phyloP scores from a whole-genome alignment of 495 filamentous ascomycete genomes.

The Filosporella fistucella region DNA sequence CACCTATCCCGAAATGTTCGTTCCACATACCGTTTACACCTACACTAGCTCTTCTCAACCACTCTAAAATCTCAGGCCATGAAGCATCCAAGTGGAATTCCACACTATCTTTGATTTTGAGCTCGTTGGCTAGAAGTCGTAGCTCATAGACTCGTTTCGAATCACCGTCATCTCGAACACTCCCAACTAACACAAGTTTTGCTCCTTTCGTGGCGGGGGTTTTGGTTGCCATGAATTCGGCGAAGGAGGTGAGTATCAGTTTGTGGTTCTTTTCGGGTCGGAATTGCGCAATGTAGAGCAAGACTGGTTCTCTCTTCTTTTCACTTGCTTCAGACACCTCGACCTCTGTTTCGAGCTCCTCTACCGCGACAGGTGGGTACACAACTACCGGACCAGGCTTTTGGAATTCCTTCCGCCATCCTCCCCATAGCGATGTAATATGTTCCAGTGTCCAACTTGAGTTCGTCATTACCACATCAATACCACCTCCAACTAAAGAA shows the following conservation, averaged over 20 bases:
- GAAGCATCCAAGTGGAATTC: conserved; percentile 84
- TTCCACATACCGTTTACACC: conserved; percentile 99
- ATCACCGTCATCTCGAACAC: conserved; percentile 78
- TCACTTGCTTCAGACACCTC: conserved; percentile 64
- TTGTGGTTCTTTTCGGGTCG: conserved; percentile 94
- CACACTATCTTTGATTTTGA: conserved; percentile 75
- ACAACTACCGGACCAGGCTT: conserved; percentile 52
- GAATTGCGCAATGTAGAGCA: conserved; percentile 96
- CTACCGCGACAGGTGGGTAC: conserved; percentile 88
- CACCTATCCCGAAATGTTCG: conserved; percentile 97
- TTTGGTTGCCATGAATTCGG: conserved; percentile 52
- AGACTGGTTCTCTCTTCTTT: conserved; percentile 53
- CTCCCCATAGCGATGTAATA: conserved; percentile 76
- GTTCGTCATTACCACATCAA: conserved; percentile 96
- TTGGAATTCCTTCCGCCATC: conserved; percentile 36
- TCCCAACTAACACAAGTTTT: conserved; percentile 78
- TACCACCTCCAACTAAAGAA: conserved; percentile 68
- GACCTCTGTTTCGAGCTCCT: conserved; percentile 69
- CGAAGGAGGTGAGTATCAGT: conserved; percentile 77
- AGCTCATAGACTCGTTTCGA: conserved; percentile 88
- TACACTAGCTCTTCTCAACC: conserved; percentile 67
- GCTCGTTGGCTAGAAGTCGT: conserved; percentile 80
- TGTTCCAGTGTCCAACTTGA: conserved; percentile 89
- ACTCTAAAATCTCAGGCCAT: conserved; percentile 79
- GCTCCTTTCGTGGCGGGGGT: conserved; percentile 44